Evolutionary conservation across 2,329 filamentous ascomycete species (phyloP), one percentile per base, ranked within the genome.

Genomic region (Penicillium sclerotigenum): DNA sequence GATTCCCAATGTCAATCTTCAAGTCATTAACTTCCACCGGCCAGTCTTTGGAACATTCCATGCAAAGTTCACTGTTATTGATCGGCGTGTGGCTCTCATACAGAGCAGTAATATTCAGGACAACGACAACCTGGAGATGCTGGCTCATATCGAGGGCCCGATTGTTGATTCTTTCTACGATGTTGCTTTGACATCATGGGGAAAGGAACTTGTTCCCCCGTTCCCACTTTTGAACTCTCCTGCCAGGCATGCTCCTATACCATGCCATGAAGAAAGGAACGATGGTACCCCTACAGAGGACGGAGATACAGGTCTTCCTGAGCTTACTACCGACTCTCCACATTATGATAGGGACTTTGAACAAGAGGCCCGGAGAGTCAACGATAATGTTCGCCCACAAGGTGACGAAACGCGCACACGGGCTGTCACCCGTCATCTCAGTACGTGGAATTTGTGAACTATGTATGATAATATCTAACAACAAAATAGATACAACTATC

Each of bases 51-150:
- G 89, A 0, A 93, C 89, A 0, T 87, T 91, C 38, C 89, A 92
- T 65, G 79, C 85, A 59, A 93, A 93, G 67, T 91, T 87, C 67
- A 88, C 90, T 79, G 77, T 92, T 1, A 83, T 92, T 1, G 89
- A 93, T 69, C 80, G 89, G 7, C 83, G 82, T 59, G 78, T 87
- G n/a, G 89, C 83, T 0, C 76, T 89, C 1, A 69, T 92, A 1
- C 87, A 89, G 73, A 91, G 88, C 74, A 91, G 91, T 70, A 93
- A 92, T 65, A 88, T 92, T 47, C 80, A 82, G 62, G 73, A 90
- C 60, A 92, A 91, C 51, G 87, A 89, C 63, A 93, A 93, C 61
- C 58, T 91, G 53, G 89, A 93, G 71, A 91, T 93, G 89, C 86
- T 90, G 82, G 79, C 83, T 3, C 88, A 90, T 53, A 69, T 91